Base-by-base conservation (phyloP, 2,329 filamentous ascomycete genomes). In the Colletotrichum cordylinicola region DNA sequence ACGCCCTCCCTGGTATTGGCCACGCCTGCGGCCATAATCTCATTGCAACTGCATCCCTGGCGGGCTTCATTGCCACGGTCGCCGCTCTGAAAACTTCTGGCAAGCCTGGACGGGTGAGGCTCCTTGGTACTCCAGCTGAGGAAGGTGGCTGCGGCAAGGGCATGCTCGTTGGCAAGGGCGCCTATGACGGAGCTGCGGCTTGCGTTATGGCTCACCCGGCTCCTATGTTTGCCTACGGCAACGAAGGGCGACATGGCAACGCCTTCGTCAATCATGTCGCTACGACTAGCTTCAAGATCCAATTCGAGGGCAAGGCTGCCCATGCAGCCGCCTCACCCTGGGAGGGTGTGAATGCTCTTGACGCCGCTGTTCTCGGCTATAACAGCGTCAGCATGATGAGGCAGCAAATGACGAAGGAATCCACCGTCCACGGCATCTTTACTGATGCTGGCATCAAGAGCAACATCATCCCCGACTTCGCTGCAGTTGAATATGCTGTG, bases 341-440 rank as follows among this genome's bases (percentile, higher is more conserved):
- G 85, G 81, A 85, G 15, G 86, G 86, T 3, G 77, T 83, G 27
- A 87, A 87, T 77, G 85, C 86, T 0, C 81, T 86, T 6, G 86
- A 87, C 73, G 85, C 85, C 5, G 62, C 84, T 29, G 82, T 87
- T 1, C 16, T 62, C 10, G 72, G 72, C 15, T 75, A 77, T 48
- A 72, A 74, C 80, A 2, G 81, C 56, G 80, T 87, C 18, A 78
- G 82, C 2, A 77, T 85, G 9, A 78, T 87, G 27, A 16, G 70
- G 33, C 52, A 67, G 62, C 75, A 71, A 48, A 48, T n/a, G 39
- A 48, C 39, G 39, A 48, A 48, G 18, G 91, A 94, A 27, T 94
- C 95, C 80, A 73, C 87, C 35, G 88, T 86, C 6, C 84, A 82
- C 35, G 91, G 87, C 72, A 48, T 48, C 18, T n/a, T 48, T n/a